These are phyloP conservation scores for Wickerhamiella spandovensis DNA, from an alignment of 805 yeast species.

Conservation along the genomic window DNA sequence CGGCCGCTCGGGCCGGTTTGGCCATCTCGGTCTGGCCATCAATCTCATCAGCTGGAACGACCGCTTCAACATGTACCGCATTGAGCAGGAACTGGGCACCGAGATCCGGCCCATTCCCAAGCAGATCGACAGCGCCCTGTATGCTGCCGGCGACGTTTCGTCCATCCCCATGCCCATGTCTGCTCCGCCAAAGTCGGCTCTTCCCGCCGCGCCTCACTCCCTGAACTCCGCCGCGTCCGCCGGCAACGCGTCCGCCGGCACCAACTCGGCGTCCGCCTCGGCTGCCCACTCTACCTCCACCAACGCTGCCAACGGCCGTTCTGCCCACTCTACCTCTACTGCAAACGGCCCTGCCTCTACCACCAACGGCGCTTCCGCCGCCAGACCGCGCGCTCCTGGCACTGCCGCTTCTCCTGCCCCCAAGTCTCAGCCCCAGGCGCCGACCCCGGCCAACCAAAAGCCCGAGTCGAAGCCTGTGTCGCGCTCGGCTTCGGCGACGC, in stretches of 20 bases:
- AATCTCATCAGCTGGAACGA: slow-evolving; percentile 95
- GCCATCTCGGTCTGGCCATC: slow-evolving; percentile 95
- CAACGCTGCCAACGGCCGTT: not conserved
- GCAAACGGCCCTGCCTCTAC: not conserved
- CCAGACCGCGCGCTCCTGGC: not conserved
- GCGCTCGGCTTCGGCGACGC: not conserved
- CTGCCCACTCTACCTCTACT: no score
- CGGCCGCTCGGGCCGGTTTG: slow-evolving; percentile 98
- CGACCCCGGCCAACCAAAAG: not conserved
- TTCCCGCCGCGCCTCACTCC: not conserved
- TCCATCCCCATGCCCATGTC: slow-evolving; percentile 68
- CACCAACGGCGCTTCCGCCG: not conserved
- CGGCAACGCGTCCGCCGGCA: no score
- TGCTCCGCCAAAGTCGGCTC: not conserved
- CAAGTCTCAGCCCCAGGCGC: not conserved
- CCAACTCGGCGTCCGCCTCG: no score
- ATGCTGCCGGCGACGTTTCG: slow-evolving; percentile 59
- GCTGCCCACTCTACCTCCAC: not conserved
- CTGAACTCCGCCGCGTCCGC: no score
- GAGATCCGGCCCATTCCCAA: slow-evolving; percentile 95
- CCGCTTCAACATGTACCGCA: slow-evolving; percentile 81
- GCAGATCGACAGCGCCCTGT: slow-evolving; percentile 75
- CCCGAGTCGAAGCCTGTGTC: not conserved
- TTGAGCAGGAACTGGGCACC: slow-evolving; percentile 94
- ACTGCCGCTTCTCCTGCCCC: not conserved